Evolutionary conservation across 2,329 filamentous ascomycete genomes (phyloP).

Genomic region (Hymenotorrendiella dingleyae): DNA sequence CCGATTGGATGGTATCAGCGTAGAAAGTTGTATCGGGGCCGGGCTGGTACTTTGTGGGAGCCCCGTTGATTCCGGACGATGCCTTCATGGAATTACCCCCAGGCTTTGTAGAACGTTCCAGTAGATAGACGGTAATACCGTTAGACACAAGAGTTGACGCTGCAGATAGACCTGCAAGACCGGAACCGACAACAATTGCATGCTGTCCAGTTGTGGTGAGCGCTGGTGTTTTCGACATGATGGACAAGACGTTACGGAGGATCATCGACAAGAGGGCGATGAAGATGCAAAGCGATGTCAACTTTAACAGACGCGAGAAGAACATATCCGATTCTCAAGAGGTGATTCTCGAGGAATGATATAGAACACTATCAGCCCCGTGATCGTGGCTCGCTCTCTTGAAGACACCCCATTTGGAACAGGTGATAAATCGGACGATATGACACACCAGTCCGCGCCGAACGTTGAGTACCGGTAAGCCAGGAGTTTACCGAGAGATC

Average conservation of each 20-base stretch:
- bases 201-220: neutral
- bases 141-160: conserved; percentile 49
- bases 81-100: conserved; percentile 64
- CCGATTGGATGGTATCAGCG: conserved; percentile 51
- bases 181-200: conserved; percentile 59
- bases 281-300: conserved; percentile 6
- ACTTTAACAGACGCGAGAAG: neutral
- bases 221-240: conserved; percentile 2
- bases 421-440: neutral
- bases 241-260: conserved; percentile 2
- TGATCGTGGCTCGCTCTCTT: too few species aligned
- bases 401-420: neutral
- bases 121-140: conserved; percentile 47
- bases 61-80: conserved; percentile 60
- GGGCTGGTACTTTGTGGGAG: conserved; percentile 50
- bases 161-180: conserved; percentile 56
- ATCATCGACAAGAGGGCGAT: conserved; percentile 14
- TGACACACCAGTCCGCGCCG: too few species aligned
- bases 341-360: neutral
- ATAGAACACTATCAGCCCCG: too few species aligned
- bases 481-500: too few species aligned
- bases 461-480: too few species aligned
- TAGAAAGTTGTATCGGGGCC: conserved; percentile 40
- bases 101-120: conserved; percentile 54
- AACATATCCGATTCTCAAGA: neutral